Evolutionary conservation across 805 yeast species (phyloP).

Genomic region (Pichia scutulata): DNA sequence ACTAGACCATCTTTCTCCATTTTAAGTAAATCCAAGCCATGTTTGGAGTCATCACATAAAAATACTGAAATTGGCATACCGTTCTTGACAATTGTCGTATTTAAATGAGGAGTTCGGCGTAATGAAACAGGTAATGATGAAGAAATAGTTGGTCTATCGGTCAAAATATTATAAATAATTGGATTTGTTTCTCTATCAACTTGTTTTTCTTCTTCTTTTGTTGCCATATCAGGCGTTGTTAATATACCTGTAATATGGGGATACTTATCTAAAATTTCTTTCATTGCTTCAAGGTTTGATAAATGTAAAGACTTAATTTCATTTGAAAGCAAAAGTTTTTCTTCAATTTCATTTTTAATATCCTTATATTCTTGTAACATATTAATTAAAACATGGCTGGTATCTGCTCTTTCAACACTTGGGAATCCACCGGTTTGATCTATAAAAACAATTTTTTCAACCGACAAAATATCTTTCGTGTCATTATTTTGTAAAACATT

Average conservation of each 20-base stretch:
- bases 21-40: constrained; percentile 34
- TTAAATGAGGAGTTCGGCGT: constrained; percentile 49
- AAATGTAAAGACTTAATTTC: constrained; percentile 46
- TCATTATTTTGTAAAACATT: constrained; percentile 23
- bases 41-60: constrained; percentile 22
- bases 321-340: constrained; percentile 45
- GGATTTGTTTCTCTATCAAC: constrained; percentile 61
- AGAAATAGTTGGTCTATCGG: constrained; percentile 86
- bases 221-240: constrained; percentile 74
- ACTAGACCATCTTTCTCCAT: constrained; percentile 34
- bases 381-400: constrained; percentile 84
- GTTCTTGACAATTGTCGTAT: constrained; percentile 71
- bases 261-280: constrained; percentile 40
- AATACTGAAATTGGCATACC: constrained; percentile 57
- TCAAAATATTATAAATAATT: constrained; percentile 76
- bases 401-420: constrained; percentile 67
- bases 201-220: constrained; percentile 56
- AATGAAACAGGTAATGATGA: constrained; percentile 76
- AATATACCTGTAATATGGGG: constrained; percentile 68
- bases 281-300: constrained; percentile 62
- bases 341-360: constrained; percentile 2
- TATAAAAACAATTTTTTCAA: constrained; percentile 76
- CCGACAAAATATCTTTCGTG: constrained; percentile 33
- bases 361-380: constrained; percentile 62
- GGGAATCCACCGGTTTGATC: constrained; percentile 91